Evolutionary conservation across 2,329 filamentous ascomycete genomes (phyloP).

Genomic region (Colletotrichum sp.): DNA sequence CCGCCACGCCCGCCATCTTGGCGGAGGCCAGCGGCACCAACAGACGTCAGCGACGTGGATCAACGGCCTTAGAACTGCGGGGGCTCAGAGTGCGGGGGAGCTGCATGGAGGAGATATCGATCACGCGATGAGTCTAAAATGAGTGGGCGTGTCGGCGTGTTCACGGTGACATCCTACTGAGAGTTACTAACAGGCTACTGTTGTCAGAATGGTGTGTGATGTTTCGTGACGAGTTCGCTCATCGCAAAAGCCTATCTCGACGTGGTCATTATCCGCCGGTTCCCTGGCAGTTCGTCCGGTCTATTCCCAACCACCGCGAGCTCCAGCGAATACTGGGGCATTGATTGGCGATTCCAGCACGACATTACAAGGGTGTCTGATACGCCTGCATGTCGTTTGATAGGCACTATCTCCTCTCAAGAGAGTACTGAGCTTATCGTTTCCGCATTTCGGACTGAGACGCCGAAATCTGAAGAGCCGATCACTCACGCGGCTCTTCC

Average conservation of each 20-base stretch:
- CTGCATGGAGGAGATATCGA: background rate
- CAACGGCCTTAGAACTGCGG: background rate
- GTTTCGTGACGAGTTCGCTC: background rate
- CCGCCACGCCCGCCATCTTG: background rate
- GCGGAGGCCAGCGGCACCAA: background rate
- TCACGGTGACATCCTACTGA: background rate
- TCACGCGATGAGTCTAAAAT: background rate
- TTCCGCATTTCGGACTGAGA: background rate
- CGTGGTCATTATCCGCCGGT: background rate
- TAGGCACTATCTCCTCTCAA: background rate
- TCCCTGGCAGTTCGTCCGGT: background rate
- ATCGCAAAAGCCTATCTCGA: background rate
- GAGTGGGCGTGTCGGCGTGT: background rate
- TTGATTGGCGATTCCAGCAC: background rate
- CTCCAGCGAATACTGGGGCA: background rate
- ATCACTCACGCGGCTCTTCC: background rate
- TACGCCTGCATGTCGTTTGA: background rate
- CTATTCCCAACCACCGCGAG: background rate
- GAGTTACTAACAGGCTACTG: background rate
- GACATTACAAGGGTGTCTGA: background rate
- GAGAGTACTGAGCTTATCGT: background rate
- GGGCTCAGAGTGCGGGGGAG: background rate
- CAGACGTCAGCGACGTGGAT: background rate
- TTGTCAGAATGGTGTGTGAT: background rate
- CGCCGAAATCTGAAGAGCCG: background rate